phyloP scores from a whole-genome alignment of 108 stramenopile species.

The Chaetoceros muelleri region DNA sequence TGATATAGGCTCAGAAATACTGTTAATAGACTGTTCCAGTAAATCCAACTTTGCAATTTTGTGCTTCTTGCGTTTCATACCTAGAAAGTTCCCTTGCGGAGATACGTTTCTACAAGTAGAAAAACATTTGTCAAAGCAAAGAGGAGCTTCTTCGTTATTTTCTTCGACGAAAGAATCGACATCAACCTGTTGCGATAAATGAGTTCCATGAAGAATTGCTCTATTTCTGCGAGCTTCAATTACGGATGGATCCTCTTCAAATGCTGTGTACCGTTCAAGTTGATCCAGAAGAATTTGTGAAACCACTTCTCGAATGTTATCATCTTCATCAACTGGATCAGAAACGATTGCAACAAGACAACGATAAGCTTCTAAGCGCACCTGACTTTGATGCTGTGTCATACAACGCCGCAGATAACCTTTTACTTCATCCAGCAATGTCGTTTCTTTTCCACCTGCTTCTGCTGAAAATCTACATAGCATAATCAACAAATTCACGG shows the following conservation, averaged over 20 bases:
- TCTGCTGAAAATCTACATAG: conserved; percentile 17
- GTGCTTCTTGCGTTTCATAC: background rate
- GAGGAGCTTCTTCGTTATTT: too few relatives aligned
- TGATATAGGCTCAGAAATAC: background rate
- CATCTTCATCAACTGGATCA: conserved; percentile 1
- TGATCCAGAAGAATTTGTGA: background rate
- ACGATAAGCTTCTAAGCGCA: conserved; percentile 25
- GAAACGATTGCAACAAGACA: conserved; percentile 21
- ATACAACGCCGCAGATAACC: conserved; percentile 27
- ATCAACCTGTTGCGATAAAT: background rate
- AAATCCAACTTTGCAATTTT: background rate
- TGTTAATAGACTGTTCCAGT: background rate
- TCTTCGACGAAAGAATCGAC: background rate
- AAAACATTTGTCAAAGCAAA: too few relatives aligned
- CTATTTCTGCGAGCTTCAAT: conserved; percentile 1
- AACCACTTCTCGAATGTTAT: background rate
- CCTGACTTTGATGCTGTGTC: conserved; percentile 24
- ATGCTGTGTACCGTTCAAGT: background rate
- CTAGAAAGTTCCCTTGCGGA: too few relatives aligned
- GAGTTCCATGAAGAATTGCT: background rate
- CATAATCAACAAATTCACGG: conserved; percentile 20
- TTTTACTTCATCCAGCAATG: conserved; percentile 21
- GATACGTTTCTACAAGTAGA: too few relatives aligned
- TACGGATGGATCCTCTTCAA: background rate
- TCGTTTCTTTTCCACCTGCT: conserved; percentile 2